Conservation (phyloP, 257 asterid genomes). For the Vinca minor region DNA sequence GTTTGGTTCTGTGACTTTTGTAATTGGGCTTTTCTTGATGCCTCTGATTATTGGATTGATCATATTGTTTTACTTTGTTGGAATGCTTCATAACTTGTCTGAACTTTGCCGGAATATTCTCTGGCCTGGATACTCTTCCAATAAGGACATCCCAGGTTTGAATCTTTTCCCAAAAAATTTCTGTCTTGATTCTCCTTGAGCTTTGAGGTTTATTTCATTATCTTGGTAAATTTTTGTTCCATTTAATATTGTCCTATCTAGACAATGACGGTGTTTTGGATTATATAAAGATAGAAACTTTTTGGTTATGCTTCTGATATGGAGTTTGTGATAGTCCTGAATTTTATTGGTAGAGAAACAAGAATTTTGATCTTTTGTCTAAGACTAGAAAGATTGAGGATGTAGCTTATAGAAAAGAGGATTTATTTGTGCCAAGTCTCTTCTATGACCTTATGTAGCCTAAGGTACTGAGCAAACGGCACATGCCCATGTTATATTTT, state of each 20-base stretch:
- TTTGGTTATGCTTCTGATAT: neutral
- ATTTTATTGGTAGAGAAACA: neutral
- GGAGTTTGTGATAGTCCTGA: neutral
- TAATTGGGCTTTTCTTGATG: conserved; percentile 45
- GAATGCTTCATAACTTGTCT: conserved; percentile 29
- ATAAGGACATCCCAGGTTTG: conserved; percentile 14
- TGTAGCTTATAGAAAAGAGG: no score
- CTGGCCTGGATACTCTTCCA: conserved; percentile 26
- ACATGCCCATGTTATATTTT: no score
- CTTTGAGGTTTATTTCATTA: no score
- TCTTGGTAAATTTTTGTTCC: neutral
- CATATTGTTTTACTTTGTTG: conserved; percentile 34
- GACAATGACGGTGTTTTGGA: neutral
- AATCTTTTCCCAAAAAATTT: neutral
- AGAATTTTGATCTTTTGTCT: neutral
- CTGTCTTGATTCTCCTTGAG: neutral
- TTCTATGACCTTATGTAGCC: no score
- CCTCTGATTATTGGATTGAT: conserved; percentile 39
- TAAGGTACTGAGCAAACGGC: no score
- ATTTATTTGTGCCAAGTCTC: no score
- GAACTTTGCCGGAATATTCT: conserved; percentile 34
- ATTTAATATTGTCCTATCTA: neutral
- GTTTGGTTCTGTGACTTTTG: conserved; percentile 41
- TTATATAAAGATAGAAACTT: neutral
- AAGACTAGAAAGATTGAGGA: no score